Evolutionary conservation across 345 rosid genomes (phyloP), one percentile per base, ranked within the genome.

Genomic region (Ailanthus altissimus): DNA sequence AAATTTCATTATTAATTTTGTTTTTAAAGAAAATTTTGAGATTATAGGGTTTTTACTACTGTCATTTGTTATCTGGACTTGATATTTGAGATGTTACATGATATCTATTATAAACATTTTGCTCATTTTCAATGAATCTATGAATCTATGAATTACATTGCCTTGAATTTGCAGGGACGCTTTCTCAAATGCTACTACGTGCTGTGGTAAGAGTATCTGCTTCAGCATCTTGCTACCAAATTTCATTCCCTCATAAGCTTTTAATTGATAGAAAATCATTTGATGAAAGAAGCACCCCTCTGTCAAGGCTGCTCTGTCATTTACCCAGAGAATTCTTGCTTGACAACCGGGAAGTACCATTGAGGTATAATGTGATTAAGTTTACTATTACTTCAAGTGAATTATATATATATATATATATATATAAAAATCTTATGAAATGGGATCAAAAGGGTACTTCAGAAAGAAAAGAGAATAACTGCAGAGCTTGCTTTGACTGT

Each of bases 161-260:
- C 58, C 70, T 68, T 54, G 2, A 63, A 70, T 63, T 63, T 80
- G 77, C 77, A 89, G 97, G 89, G 74, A n/a, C n/a, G n/a, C 82
- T 82, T 81, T 72, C 86, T 59, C 72, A 58, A 62, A 6, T 72
- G 70, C 82, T 91, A 54, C 80, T 84, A 26, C 77, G 75, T 68
- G 90, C 93, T 82, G 87, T 87, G 73, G 78, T 85, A 68, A 84
- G 80, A 74, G 83, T 82, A 15, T 83, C 87, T 18, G 90, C 85
- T 70, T 90, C 88, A 28, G 77, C 91, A 62, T 83, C 91, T 75
- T 70, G 77, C 70, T 67, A 36, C 81, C 77, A 40, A 25, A 70
- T 72, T 82, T 49, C 80, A 36, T 78, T 62, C 49, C 80, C 74
- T 9, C 50, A 28, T 1, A 42, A 11, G 54, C 46, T 59, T 58